These are phyloP conservation scores for Neofusicoccum ribis DNA, from an alignment of 2,329 filamentous ascomycete species.

Conservation along the genomic window DNA sequence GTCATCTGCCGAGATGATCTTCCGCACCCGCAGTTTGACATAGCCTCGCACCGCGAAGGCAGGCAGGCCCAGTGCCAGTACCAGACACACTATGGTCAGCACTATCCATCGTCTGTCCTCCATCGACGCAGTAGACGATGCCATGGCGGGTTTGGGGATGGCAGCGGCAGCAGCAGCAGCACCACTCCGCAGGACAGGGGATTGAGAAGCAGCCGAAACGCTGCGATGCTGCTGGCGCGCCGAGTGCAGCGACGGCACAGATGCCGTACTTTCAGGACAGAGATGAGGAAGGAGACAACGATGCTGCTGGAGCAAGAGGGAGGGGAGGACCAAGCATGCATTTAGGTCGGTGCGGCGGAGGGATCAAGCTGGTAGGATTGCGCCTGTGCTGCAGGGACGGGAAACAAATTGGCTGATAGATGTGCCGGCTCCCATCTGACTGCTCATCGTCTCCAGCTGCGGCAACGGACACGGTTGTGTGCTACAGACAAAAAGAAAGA, in stretches of 20 bases:
- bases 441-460: background rate
- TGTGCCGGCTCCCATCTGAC: background rate
- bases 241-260: background rate
- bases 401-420: background rate
- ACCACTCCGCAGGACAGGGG: background rate
- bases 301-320: background rate
- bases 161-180: background rate
- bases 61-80: background rate
- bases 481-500: too few species aligned
- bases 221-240: background rate
- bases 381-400: background rate
- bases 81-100: constrained; percentile 5
- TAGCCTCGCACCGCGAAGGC: constrained; percentile 1
- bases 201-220: background rate
- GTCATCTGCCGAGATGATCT: background rate
- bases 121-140: background rate
- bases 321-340: background rate
- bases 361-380: background rate
- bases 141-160: background rate
- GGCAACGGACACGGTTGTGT: background rate
- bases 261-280: background rate
- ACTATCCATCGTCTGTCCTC: constrained; percentile 12
- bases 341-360: constrained; percentile 2
- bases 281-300: background rate
- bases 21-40: background rate